Evolutionary conservation across 176 grass and related monocot genomes (phyloP).

Genomic region (Avena atlantica): DNA sequence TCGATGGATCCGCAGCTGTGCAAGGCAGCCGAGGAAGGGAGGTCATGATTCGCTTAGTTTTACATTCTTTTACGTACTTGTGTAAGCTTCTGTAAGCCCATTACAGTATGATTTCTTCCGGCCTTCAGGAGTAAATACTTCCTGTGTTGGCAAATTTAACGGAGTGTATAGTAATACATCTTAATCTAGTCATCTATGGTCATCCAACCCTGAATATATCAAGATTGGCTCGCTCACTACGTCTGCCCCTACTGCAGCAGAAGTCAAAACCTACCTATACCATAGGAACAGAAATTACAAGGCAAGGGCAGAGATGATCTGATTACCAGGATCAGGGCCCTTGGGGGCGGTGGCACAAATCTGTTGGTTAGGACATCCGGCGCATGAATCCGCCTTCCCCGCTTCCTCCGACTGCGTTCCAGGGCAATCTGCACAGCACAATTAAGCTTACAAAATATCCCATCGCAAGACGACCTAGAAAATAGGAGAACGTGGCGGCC

Average conservation of each 20-base stretch:
- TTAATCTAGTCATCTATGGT: neutral
- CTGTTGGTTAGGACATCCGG: slow-evolving; percentile 90
- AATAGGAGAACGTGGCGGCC: neutral
- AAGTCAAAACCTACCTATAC: neutral
- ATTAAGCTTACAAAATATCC: neutral
- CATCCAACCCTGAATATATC: neutral
- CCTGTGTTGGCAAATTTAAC: neutral
- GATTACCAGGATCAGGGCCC: slow-evolving; percentile 86
- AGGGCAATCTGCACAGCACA: slow-evolving; percentile 67
- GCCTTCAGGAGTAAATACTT: neutral
- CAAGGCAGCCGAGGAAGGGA: slow-evolving; percentile 92
- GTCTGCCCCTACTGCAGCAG: neutral
- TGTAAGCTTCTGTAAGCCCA: no score
- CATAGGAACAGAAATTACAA: neutral
- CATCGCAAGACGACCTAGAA: neutral
- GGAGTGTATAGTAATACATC: neutral
- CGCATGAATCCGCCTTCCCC: slow-evolving; percentile 83
- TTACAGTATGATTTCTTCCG: neutral
- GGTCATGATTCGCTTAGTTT: slow-evolving; percentile 62
- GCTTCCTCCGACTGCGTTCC: slow-evolving; percentile 81
- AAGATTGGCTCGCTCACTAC: neutral
- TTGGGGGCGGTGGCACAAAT: slow-evolving; percentile 89
- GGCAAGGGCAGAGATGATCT: neutral
- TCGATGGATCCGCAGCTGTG: slow-evolving; percentile 90
- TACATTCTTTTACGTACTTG: no score